These are phyloP conservation scores for Pichia sp. DNA, from an alignment of 1,139 yeast species.

Conservation along the genomic window DNA sequence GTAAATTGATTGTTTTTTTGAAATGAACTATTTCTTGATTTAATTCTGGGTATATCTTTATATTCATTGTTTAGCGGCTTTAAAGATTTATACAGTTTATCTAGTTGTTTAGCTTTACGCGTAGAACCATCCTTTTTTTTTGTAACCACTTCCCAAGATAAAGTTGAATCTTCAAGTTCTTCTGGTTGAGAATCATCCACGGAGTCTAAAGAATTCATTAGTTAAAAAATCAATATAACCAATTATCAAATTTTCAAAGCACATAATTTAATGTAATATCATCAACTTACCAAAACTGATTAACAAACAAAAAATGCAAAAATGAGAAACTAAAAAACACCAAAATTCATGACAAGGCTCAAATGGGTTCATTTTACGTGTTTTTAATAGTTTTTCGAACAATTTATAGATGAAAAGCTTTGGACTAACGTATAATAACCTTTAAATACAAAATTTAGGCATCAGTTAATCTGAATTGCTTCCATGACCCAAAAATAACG, in stretches of 20 bases:
- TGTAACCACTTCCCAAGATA: slow-evolving; percentile 18
- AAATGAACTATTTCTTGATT: slow-evolving; percentile 22
- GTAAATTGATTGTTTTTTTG: slow-evolving; percentile 30
- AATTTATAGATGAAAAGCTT: no score
- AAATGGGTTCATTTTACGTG: background rate
- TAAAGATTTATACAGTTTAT: slow-evolving; percentile 11
- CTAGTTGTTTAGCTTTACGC: slow-evolving; percentile 13
- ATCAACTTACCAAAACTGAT: background rate
- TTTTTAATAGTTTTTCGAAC: background rate
- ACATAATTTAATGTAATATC: no score
- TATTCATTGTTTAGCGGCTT: slow-evolving; percentile 19
- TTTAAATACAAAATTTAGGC: no score
- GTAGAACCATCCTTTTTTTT: slow-evolving; percentile 6
- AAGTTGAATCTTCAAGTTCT: slow-evolving; percentile 2
- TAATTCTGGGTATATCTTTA: slow-evolving; percentile 11
- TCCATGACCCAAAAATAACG: no score
- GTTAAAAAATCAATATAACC: background rate
- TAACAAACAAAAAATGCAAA: background rate
- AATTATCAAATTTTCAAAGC: background rate
- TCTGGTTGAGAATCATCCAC: slow-evolving; percentile 16
- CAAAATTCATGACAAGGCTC: background rate
- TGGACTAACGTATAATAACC: no score
- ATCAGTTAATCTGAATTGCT: no score
- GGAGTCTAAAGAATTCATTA: background rate
- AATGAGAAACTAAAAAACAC: background rate